phyloP scores from a whole-genome alignment of 768 basidiomycete species.

The Mrakia frigida region DNA sequence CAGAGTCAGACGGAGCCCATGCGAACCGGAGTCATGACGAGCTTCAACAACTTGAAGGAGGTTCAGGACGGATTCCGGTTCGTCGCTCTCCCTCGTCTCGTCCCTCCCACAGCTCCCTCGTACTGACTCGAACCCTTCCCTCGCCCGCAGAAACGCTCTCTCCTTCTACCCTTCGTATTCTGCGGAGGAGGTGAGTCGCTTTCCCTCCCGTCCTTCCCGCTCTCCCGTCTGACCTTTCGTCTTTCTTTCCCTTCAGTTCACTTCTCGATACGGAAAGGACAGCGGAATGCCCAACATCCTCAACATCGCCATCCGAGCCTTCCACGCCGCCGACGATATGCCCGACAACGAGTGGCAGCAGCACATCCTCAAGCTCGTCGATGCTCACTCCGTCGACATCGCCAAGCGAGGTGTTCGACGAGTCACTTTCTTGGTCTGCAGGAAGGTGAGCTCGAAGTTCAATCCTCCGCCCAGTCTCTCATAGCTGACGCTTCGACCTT shows the following conservation, averaged over 20 bases:
- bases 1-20: constrained; percentile 76
- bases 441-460: constrained; percentile 45
- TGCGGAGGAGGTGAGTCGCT: constrained; percentile 28
- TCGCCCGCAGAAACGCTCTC: constrained; percentile 22
- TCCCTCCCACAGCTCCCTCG: background rate
- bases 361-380: constrained; percentile 63
- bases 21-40: constrained; percentile 84
- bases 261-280: constrained; percentile 65
- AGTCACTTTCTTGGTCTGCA: constrained; percentile 85
- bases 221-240: background rate
- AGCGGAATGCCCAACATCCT: constrained; percentile 83
- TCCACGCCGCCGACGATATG: constrained; percentile 72
- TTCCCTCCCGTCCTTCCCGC: background rate
- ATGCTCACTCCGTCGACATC: constrained; percentile 60
- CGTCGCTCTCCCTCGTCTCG: background rate
- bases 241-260: constrained; percentile 67
- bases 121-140: background rate
- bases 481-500: background rate
- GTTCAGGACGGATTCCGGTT: constrained; percentile 32
- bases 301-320: constrained; percentile 86
- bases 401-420: constrained; percentile 78
- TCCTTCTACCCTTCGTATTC: constrained; percentile 25
- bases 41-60: constrained; percentile 64
- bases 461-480: background rate
- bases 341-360: constrained; percentile 69